A percentile compares a stretch with the other conserved stretches of the same genome.
Evolutionary conservation across 148 eudicot genomes (phyloP).

Genomic region (Rhododendron kiyosumense): DNA sequence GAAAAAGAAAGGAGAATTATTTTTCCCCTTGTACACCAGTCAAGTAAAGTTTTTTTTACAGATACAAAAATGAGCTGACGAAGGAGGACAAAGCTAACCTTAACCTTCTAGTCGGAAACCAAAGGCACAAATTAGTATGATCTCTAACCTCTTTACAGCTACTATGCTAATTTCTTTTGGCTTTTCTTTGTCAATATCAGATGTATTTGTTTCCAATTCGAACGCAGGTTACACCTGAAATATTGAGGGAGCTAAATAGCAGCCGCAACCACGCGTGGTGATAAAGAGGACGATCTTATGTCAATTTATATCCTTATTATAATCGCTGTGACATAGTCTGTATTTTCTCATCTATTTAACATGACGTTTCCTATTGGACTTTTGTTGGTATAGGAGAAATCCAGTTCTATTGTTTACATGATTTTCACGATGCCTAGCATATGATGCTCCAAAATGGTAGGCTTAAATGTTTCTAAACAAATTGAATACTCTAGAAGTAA

Average conservation of each 20-base stretch:
- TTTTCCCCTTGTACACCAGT: neutral
- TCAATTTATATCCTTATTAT: slow-evolving; percentile 67
- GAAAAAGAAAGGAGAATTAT: neutral
- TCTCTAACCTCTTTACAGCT: slow-evolving; percentile 5
- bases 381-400: neutral
- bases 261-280: slow-evolving; percentile 90
- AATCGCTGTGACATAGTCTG: neutral
- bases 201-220: slow-evolving; percentile 2
- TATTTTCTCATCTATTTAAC: neutral
- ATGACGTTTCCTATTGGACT: neutral
- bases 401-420: slow-evolving; percentile 2
- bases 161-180: neutral
- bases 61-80: slow-evolving; percentile 75
- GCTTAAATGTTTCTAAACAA: neutral
- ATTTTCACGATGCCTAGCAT: neutral
- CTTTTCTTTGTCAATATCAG: neutral
- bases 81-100: slow-evolving; percentile 76
- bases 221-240: slow-evolving; percentile 83
- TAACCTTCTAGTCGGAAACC: slow-evolving; percentile 44
- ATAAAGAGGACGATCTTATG: slow-evolving; percentile 63
- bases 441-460: neutral
- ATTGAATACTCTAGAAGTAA: neutral
- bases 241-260: slow-evolving; percentile 60
- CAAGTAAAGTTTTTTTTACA: slow-evolving; percentile 10
- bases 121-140: slow-evolving; percentile 66